Base-by-base conservation (phyloP, 805 yeast species). In the Kodamaea fukazawae region DNA sequence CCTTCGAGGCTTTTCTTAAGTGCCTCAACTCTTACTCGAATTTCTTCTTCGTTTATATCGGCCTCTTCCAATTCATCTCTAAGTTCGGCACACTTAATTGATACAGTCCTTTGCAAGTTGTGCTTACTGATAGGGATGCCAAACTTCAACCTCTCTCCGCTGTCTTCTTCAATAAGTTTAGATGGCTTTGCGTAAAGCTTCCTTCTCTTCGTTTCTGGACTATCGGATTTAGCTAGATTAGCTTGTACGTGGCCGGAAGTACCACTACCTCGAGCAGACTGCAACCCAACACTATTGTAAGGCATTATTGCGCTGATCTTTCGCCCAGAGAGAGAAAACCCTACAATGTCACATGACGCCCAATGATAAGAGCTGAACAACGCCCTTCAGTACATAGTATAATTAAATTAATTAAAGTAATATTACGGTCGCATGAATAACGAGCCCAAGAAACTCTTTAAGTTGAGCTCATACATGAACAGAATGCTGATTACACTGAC, bases 161-260 rank as follows among this genome's bases (percentile, higher is more conserved):
- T 12, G 16, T 12, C 32, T 2, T 13, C 27, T 14, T 12, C 12
- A 3, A 25, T 16, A n/a, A 15, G 18, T 8, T 11, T 14, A 4
- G 20, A 23, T 29, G 29, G 20, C 25, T 47, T 46, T 26, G 44
- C 50, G 15, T 35, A 28, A 5, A 49, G 48, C 4, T 43, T 55
- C 52, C 34, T 55, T 29, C 41, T 53, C 44, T 47, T 58, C 20
- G 14, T 50, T 17, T 28, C 29, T 4, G 37, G 42, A 4, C 23
- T 16, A n/a, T 38, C 42, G 2, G 42, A 6, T n/a, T 54, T 47
- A 0, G 71, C 55, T 1, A 57, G 52, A 46, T 67, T 79, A 45
- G 68, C 65, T 48, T 79, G 82, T 2, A 80, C 71, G 48, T 70
- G 68, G 0, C 86, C 86, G 16, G 82, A 78, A 0, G 86, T 80